phyloP scores from a whole-genome alignment of 768 basidiomycete genomes.

The Collybia nuda region DNA sequence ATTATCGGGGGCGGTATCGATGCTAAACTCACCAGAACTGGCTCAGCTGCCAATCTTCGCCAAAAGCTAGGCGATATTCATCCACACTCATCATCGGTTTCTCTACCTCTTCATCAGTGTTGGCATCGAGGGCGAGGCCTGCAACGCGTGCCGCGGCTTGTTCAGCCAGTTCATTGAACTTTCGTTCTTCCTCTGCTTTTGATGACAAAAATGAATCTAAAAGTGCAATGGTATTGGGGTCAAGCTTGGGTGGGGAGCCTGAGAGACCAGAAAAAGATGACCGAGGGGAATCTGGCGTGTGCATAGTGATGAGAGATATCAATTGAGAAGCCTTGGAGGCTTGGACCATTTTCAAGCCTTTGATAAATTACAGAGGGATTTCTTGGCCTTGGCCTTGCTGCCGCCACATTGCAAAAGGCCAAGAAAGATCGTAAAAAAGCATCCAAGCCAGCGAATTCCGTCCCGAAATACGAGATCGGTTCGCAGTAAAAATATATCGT shows the following conservation, averaged over 20 bases:
- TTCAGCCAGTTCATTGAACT: constrained; percentile 39
- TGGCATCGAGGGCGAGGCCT: constrained; percentile 25
- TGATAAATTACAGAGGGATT: no score
- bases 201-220: constrained; percentile 36
- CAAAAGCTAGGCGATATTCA: constrained; percentile 41
- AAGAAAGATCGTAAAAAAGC: no score
- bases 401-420: no score
- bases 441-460: no score
- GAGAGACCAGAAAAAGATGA: constrained; percentile 24
- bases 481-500: no score
- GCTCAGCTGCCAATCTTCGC: constrained; percentile 51
- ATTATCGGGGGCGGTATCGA: neutral
- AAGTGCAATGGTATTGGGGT: constrained; percentile 37
- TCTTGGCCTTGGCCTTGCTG: no score
- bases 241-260: constrained; percentile 33
- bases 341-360: no score
- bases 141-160: constrained; percentile 32
- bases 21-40: constrained; percentile 44
- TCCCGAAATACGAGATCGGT: no score
- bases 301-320: constrained; percentile 5
- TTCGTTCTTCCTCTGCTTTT: constrained; percentile 42
- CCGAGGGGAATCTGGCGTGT: constrained; percentile 23
- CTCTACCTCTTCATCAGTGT: constrained; percentile 19
- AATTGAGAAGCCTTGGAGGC: no score
- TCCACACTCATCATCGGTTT: constrained; percentile 42